Evolutionary conservation across 2,329 filamentous ascomycete genomes (phyloP), one percentile per base, ranked within the genome.

Genomic region (Diaporthe citrichinensis): DNA sequence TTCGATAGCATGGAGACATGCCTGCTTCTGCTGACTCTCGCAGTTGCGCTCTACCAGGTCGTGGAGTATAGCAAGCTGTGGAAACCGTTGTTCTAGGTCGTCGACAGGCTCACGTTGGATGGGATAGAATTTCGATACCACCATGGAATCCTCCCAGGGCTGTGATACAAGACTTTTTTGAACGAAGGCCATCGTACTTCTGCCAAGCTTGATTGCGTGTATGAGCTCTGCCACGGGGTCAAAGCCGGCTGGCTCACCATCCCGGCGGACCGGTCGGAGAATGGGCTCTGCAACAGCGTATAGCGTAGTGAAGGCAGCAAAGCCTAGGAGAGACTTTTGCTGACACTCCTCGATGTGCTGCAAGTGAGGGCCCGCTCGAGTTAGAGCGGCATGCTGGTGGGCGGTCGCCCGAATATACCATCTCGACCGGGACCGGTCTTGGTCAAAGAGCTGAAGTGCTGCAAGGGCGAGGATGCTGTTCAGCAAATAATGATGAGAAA

Each of bases 401-500:
- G 59, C 59, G 6, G 59, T 65, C 15, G 59, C 59, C 25, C 59
- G n/a, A 4, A 31, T 28, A 9, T 46, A 65, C 59, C 59, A 65
- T 46, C 25, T 65, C 6, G 39, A 31, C 2, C n/a, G n/a, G 31
- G 59, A 31, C 8, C 39, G 59, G 36, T 65, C 59, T 23, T 65
- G 59, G 39, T 65, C 59, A 46, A 23, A 65, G 5, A 65, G 59
- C 39, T 65, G 59, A 31, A 65, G 59, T 14, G 59, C 59, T 65
- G 59, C 59, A 8, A 65, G 59, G 25, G 59, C 59, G 39, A 65
- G 59, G 59, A 65, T 65, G 25, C 59, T 65, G 59, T 65, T 65
- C 8, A 65, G 59, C 25, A 65, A 14, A n/a, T 46, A 65, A 31
- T 65, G 59, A 31, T 65, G 59, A 5, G 59, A 65, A 9, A 65